These are phyloP conservation scores for Rhizophora mangle DNA, from an alignment of 345 rosid species.

Conservation along the genomic window DNA sequence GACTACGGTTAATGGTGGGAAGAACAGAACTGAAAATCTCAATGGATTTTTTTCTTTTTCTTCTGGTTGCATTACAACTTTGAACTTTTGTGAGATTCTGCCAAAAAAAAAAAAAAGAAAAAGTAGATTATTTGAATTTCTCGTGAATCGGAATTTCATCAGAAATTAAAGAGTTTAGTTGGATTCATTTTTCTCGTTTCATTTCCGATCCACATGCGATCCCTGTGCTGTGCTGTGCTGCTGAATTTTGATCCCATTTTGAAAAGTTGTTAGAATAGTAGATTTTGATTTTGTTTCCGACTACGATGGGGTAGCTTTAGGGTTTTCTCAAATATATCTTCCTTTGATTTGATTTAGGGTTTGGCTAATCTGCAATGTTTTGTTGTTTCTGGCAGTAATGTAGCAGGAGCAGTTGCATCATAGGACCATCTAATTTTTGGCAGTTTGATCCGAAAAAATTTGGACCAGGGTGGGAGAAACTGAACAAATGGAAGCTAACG, in stretches of 20 bases:
- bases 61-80: too few species aligned
- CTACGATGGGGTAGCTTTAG: background rate
- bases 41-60: too few species aligned
- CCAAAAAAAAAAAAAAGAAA: too few species aligned
- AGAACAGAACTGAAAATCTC: too few species aligned
- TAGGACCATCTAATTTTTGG: background rate
- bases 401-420: constrained; percentile 22
- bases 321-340: background rate
- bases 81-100: too few species aligned
- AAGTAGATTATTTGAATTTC: too few species aligned
- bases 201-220: background rate
- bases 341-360: constrained; percentile 16
- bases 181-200: background rate
- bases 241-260: constrained; percentile 21
- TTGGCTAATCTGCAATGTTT: constrained; percentile 12
- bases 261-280: background rate
- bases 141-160: background rate
- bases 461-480: constrained; percentile 2
- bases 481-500: constrained; percentile 59
- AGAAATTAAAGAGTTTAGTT: constrained; percentile 21
- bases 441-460: constrained; percentile 6
- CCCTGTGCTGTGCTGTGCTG: constrained; percentile 6
- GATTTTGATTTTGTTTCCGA: constrained; percentile 8
- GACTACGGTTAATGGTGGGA: too few species aligned
- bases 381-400: constrained; percentile 19